Percentiles rank a stretch among this genome's conserved stretches.
Conservation (phyloP, 2,329 filamentous ascomycete species). For the Pseudogymnoascus sp. region DNA sequence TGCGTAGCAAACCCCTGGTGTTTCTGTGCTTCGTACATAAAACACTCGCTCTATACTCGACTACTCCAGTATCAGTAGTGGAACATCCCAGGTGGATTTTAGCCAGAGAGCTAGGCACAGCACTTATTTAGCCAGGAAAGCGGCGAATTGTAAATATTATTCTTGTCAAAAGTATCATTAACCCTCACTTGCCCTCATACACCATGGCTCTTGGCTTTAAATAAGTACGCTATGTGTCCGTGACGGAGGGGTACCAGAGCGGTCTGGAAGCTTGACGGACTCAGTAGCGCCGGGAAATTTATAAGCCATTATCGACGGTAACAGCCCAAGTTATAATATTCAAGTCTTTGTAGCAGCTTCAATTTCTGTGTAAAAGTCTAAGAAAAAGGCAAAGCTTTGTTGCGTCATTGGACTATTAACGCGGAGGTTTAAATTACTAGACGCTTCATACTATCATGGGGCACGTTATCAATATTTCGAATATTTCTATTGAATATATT, state of each 20-base stretch:
- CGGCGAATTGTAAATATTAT: neutral
- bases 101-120: neutral
- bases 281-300: neutral
- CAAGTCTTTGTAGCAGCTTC: neutral
- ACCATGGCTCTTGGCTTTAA: neutral
- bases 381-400: neutral
- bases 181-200: neutral
- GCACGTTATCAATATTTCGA: neutral
- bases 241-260: neutral
- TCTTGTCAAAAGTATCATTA: neutral
- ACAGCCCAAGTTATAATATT: neutral
- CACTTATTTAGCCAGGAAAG: neutral
- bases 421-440: neutral
- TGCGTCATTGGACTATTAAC: neutral
- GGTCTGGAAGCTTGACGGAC: conserved; percentile 3
- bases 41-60: neutral
- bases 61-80: neutral
- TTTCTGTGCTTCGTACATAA: conserved; percentile 1
- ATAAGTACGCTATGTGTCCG: neutral
- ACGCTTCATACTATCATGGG: neutral
- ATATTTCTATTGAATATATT: neutral
- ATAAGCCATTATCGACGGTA: neutral
- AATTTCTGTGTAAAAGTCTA: neutral
- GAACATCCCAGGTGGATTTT: neutral
- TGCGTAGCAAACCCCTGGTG: neutral